Evolutionary conservation across 352 stramenopile genomes (phyloP).

Genomic region (Pythium angustatum): DNA sequence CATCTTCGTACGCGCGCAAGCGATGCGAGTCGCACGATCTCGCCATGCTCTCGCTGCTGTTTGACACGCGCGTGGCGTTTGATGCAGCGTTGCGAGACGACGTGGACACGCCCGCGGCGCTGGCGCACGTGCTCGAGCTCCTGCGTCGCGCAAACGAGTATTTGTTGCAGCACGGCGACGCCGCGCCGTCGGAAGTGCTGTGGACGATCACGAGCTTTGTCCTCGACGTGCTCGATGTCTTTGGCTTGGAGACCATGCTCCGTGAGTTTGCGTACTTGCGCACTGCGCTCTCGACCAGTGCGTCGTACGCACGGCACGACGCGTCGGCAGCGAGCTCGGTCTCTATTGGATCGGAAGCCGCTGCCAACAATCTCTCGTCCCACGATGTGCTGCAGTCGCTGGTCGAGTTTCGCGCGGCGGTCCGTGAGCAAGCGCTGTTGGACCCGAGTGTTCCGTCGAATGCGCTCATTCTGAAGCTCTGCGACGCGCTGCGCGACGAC

Average conservation of each 20-base stretch:
- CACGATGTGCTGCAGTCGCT: slow-evolving; percentile 53
- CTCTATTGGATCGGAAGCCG: too few species aligned
- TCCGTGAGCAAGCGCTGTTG: slow-evolving; percentile 57
- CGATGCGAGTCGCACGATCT: slow-evolving; percentile 59
- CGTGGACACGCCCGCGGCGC: slow-evolving; percentile 85
- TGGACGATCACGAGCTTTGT: slow-evolving; percentile 58
- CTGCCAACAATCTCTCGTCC: background rate
- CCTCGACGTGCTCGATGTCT: slow-evolving; percentile 68
- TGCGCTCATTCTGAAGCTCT: slow-evolving; percentile 53
- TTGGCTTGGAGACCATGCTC: slow-evolving; percentile 59
- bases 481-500: slow-evolving; percentile 61
- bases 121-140: slow-evolving; percentile 71
- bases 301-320: slow-evolving; percentile 11
- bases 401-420: slow-evolving; percentile 58
- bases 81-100: slow-evolving; percentile 77
- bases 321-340: background rate
- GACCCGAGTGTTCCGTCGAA: slow-evolving; percentile 45
- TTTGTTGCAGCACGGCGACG: slow-evolving; percentile 39
- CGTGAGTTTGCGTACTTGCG: slow-evolving; percentile 53
- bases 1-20: slow-evolving; percentile 39
- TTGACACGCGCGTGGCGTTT: slow-evolving; percentile 51
- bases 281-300: slow-evolving; percentile 24
- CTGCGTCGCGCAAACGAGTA: slow-evolving; percentile 65
- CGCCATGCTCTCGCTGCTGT: slow-evolving; percentile 54
- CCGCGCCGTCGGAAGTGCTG: slow-evolving; percentile 57